These are phyloP conservation scores for Claviceps capensis DNA, from an alignment of 2,329 filamentous ascomycete genomes.

Conservation along the genomic window DNA sequence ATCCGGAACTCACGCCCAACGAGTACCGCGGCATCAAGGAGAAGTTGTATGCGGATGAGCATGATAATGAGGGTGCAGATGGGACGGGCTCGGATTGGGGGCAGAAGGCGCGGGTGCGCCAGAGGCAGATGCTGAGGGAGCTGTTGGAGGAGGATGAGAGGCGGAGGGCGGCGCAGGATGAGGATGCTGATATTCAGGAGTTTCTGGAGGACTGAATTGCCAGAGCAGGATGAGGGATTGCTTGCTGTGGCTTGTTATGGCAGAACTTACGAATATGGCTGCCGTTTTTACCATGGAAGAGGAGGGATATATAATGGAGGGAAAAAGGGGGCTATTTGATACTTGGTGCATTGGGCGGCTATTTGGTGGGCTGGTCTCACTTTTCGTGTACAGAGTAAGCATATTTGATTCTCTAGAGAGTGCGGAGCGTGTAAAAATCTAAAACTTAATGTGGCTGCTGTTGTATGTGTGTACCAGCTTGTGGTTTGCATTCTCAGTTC, in stretches of 20 bases:
- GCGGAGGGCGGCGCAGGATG: constrained; percentile 46
- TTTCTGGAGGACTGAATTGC: constrained; percentile 38
- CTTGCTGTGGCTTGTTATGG: background rate
- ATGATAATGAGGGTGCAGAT: constrained; percentile 30
- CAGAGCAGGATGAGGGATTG: too few species aligned
- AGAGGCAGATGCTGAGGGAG: constrained; percentile 53
- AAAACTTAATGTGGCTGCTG: background rate
- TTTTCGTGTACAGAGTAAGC: background rate
- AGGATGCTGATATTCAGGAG: constrained; percentile 65
- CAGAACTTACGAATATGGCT: too few species aligned
- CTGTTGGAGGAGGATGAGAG: constrained; percentile 50
- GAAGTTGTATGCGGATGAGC: constrained; percentile 36
- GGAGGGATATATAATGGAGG: background rate
- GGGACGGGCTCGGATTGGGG: constrained; percentile 49
- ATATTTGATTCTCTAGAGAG: background rate
- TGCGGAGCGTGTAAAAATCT: background rate
- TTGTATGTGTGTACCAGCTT: background rate
- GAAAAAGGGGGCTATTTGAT: background rate
- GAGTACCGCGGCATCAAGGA: constrained; percentile 44
- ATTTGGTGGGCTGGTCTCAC: background rate
- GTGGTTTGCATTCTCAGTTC: too few species aligned
- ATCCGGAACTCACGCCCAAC: constrained; percentile 47
- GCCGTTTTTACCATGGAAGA: background rate
- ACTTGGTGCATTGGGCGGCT: background rate
- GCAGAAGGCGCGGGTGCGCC: constrained; percentile 54